phyloP scores from a whole-genome alignment of 2,329 filamentous ascomycete genomes.

The Arthroderma sp. region DNA sequence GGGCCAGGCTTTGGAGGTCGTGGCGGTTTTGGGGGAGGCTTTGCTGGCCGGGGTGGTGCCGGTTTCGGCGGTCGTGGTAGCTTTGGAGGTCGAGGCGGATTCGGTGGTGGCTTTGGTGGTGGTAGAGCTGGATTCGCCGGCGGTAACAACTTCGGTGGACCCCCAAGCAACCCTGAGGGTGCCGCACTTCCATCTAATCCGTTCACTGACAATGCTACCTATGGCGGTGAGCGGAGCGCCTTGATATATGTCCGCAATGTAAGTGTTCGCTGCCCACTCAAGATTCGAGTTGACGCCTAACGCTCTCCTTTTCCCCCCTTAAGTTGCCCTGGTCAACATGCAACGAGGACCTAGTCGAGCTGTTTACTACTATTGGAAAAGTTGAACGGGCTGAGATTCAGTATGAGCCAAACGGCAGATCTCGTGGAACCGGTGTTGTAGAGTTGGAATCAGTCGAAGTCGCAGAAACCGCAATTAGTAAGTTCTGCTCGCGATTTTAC shows the following conservation, averaged over 20 bases:
- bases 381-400: slow-evolving; percentile 98
- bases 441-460: slow-evolving; percentile 74
- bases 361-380: slow-evolving; percentile 96
- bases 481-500: slow-evolving; percentile 15
- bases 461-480: slow-evolving; percentile 77
- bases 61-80: slow-evolving; percentile 44
- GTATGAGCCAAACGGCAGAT: slow-evolving; percentile 92
- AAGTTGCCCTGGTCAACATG: slow-evolving; percentile 97
- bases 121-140: slow-evolving; percentile 36
- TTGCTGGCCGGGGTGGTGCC: slow-evolving; percentile 36
- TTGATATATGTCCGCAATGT: slow-evolving; percentile 95
- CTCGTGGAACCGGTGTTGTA: slow-evolving; percentile 90
- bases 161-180: slow-evolving; percentile 23
- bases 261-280: slow-evolving; percentile 29
- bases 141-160: slow-evolving; percentile 25
- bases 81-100: slow-evolving; percentile 39
- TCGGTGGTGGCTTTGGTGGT: slow-evolving; percentile 45
- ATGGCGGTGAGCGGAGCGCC: slow-evolving; percentile 69
- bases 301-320: slow-evolving; percentile 8
- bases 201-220: slow-evolving; percentile 84
- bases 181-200: slow-evolving; percentile 57
- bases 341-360: slow-evolving; percentile 90
- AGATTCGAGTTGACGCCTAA: slow-evolving; percentile 14
- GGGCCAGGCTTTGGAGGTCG: slow-evolving; percentile 32
- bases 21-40: slow-evolving; percentile 25